Conservation (phyloP, 140 eudicot genomes). For the Cichorium intybus region DNA sequence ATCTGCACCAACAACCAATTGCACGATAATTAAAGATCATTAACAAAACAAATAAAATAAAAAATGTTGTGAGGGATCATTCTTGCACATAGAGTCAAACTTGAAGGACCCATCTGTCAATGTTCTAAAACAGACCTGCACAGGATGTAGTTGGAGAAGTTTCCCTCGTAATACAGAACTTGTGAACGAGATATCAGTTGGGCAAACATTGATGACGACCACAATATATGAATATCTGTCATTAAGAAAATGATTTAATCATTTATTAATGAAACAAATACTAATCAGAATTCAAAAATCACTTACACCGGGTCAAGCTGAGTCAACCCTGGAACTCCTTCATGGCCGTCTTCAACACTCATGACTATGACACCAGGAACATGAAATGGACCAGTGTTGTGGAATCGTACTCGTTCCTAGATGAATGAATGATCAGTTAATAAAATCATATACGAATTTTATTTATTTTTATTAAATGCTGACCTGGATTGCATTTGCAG, state of each 20-base stretch:
- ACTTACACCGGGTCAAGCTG: slow-evolving; percentile 78
- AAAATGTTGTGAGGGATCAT: neutral
- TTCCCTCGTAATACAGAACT: slow-evolving; percentile 47
- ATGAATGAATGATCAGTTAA: too few species aligned
- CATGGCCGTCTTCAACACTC: slow-evolving; percentile 90
- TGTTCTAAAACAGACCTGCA: slow-evolving; percentile 51
- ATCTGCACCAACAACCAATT: slow-evolving; percentile 39
- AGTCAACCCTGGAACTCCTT: slow-evolving; percentile 65
- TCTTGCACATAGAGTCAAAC: neutral
- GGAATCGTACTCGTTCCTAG: slow-evolving; percentile 87
- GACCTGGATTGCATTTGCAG: slow-evolving; percentile 83
- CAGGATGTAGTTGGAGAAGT: slow-evolving; percentile 67
- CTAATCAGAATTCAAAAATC: neutral
- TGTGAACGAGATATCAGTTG: slow-evolving; percentile 53
- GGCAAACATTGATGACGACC: slow-evolving; percentile 60
- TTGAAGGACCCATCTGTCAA: neutral
- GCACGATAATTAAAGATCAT: neutral
- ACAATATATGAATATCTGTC: slow-evolving; percentile 70
- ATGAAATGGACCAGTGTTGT: slow-evolving; percentile 67
- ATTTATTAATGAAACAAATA: neutral
- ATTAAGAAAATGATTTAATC: slow-evolving; percentile 1
- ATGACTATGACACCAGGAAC: slow-evolving; percentile 86
- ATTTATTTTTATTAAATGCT: too few species aligned
- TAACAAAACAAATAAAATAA: slow-evolving; percentile 3
- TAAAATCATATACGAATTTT: too few species aligned